Percentiles rank a stretch among this genome's conserved stretches.
These are phyloP conservation scores for Eimeria maxima DNA, from an alignment of 169 alveolate species.

Conservation along the genomic window DNA sequence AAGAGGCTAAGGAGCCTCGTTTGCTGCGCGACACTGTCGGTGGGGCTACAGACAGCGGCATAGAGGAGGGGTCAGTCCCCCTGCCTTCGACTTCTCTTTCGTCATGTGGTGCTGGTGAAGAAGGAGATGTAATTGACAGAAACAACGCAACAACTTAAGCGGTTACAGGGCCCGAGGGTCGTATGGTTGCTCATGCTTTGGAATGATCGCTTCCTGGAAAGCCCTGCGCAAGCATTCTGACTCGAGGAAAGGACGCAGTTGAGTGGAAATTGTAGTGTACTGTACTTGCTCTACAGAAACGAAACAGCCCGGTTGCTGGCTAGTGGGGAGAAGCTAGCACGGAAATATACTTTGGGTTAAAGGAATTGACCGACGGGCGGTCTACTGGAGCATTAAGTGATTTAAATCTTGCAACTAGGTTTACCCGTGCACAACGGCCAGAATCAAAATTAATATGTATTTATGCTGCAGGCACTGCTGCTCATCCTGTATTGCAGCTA, in stretches of 20 bases:
- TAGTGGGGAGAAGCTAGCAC: not conserved
- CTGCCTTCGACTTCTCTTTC: not conserved
- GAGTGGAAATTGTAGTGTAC: not conserved
- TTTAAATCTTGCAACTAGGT: not conserved
- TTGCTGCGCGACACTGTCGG: not conserved
- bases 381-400: not conserved
- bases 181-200: not conserved
- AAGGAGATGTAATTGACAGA: not conserved
- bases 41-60: constrained; percentile 1
- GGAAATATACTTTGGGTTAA: not conserved
- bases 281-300: not conserved
- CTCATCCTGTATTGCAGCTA: not conserved
- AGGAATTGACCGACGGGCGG: not conserved
- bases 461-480: not conserved
- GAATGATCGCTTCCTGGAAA: not conserved
- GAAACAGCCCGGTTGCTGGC: not conserved
- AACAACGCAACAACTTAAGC: not conserved
- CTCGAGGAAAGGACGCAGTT: not conserved
- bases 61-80: not conserved
- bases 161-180: not conserved
- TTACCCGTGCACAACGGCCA: not conserved
- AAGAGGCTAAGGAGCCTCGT: not conserved
- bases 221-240: not conserved
- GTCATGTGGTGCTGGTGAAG: not conserved
- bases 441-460: not conserved